A percentile compares a stretch with the other conserved stretches of the same genome.
These are phyloP conservation scores for Trichoderma sp. DNA, from an alignment of 2,329 filamentous ascomycete genomes.

Conservation along the genomic window DNA sequence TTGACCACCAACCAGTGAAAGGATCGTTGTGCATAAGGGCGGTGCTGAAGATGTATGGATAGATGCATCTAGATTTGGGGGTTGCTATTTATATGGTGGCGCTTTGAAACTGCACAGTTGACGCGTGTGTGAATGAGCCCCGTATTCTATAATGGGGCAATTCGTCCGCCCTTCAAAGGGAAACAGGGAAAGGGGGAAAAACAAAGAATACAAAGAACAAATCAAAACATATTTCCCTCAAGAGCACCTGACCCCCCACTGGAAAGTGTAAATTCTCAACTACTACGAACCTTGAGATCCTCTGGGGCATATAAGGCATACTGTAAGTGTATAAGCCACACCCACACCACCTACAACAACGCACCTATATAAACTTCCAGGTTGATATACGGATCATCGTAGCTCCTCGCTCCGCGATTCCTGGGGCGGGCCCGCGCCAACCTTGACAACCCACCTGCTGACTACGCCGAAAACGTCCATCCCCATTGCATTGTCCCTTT, in stretches of 20 bases:
- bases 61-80: background rate
- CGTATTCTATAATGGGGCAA: background rate
- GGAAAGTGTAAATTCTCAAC: background rate
- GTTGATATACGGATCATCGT: background rate
- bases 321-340: background rate
- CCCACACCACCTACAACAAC: no score
- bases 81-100: background rate
- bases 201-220: background rate
- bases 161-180: background rate
- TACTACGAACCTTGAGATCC: background rate
- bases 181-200: background rate
- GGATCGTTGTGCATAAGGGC: background rate
- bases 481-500: constrained; percentile 20
- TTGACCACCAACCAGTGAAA: background rate
- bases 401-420: background rate
- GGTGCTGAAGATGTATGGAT: background rate
- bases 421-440: background rate
- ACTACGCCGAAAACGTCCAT: constrained; percentile 20
- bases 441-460: constrained; percentile 11
- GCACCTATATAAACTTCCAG: background rate
- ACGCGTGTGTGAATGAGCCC: background rate
- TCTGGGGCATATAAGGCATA: background rate
- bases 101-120: background rate
- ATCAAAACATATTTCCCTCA: background rate
- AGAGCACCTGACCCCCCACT: background rate